These are phyloP conservation scores for Picea sitchensis DNA, from an alignment of 75 land plant species.

Conservation along the genomic window DNA sequence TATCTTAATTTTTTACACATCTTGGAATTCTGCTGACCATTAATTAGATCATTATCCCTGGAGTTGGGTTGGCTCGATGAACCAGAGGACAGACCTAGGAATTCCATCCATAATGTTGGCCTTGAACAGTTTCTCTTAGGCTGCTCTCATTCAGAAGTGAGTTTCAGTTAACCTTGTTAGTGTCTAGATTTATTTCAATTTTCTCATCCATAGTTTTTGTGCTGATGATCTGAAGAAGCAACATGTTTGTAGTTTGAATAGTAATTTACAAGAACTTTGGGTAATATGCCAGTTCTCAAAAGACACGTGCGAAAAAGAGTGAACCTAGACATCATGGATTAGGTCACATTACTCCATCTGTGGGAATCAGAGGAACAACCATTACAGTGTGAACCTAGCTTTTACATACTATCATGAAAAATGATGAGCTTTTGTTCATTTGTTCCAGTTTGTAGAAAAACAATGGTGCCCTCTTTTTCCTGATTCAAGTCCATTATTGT, in stretches of 20 bases:
- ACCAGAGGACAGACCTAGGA: slow-evolving; percentile 23
- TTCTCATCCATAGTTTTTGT: neutral
- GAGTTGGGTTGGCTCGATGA: slow-evolving; percentile 66
- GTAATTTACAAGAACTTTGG: neutral
- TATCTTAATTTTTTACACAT: neutral
- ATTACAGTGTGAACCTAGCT: too few relatives aligned
- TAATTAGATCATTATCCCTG: slow-evolving; percentile 45
- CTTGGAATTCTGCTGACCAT: neutral
- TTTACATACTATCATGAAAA: too few relatives aligned
- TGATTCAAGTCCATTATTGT: too few relatives aligned
- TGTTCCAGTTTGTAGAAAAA: too few relatives aligned
- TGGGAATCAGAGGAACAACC: too few relatives aligned
- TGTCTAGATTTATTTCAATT: neutral
- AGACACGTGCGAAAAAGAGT: neutral
- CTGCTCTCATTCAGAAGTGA: slow-evolving; percentile 80
- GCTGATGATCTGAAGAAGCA: neutral
- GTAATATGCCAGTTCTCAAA: neutral
- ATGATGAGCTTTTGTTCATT: too few relatives aligned
- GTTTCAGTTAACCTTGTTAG: slow-evolving; percentile 1
- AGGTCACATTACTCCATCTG: neutral
- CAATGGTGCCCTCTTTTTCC: too few relatives aligned
- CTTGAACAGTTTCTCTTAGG: slow-evolving; percentile 63
- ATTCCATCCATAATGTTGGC: slow-evolving; percentile 36
- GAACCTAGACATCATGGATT: neutral
- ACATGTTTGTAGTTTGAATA: neutral